Evolutionary conservation across 2,329 filamentous ascomycete genomes (phyloP).

Genomic region (Lachnellula hyalina): DNA sequence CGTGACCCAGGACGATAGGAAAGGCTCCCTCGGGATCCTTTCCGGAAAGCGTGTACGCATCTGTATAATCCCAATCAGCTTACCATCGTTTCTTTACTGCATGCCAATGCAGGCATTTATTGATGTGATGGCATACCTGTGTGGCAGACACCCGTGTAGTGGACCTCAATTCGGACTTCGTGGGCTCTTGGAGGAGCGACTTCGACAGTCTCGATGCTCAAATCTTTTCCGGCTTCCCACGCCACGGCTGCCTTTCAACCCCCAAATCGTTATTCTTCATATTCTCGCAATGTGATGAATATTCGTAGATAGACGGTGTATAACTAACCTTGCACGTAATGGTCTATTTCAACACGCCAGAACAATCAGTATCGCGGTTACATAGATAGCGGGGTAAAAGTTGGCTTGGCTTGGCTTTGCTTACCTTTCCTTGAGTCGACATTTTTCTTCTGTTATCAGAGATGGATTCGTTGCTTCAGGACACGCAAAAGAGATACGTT

Average conservation of each 20-base stretch:
- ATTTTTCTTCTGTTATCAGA: not conserved
- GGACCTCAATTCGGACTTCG: constrained; percentile 94
- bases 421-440: constrained; percentile 8
- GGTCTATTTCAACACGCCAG: constrained; percentile 18
- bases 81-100: not conserved
- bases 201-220: constrained; percentile 87
- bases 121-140: constrained; percentile 57
- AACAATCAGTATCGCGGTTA: constrained; percentile 4
- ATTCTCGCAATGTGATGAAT: not conserved
- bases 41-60: constrained; percentile 91
- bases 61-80: constrained; percentile 36
- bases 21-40: constrained; percentile 97
- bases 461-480: no score
- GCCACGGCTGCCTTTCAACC: constrained; percentile 73
- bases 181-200: constrained; percentile 82
- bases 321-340: constrained; percentile 32
- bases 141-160: constrained; percentile 98
- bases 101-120: not conserved
- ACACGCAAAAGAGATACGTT: not conserved
- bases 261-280: constrained; percentile 5
- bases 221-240: constrained; percentile 90
- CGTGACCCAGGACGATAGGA: constrained; percentile 82
- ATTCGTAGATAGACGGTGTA: not conserved
- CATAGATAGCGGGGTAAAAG: constrained; percentile 1
- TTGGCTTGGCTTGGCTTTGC: not conserved